Evolutionary conservation across 768 basidiomycete genomes (phyloP).

Genomic region (Paxillus involutus): DNA sequence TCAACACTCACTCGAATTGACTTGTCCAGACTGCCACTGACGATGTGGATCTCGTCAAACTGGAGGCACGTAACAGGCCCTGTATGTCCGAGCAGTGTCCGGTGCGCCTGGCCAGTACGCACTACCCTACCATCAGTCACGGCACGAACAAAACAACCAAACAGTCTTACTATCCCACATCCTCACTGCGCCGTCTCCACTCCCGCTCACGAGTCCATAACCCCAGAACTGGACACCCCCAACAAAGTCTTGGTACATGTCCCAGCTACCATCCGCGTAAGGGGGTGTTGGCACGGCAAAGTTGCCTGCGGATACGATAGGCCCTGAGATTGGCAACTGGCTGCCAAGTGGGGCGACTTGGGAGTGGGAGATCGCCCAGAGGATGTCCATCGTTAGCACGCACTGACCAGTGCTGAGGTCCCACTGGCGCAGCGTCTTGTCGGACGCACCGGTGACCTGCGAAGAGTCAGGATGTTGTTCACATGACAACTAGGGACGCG

Average conservation of each 20-base stretch:
- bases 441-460: constrained; percentile 95
- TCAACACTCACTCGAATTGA: constrained; percentile 69
- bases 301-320: constrained; percentile 54
- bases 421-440: constrained; percentile 99
- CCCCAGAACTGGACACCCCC: constrained; percentile 99
- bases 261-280: constrained; percentile 87
- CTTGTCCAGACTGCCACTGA: constrained; percentile 92
- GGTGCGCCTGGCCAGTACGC: constrained; percentile 96
- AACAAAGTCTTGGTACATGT: constrained; percentile 96
- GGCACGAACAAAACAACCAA: not conserved
- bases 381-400: constrained; percentile 98
- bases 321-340: constrained; percentile 48
- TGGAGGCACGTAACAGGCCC: constrained; percentile 91
- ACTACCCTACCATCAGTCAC: constrained; percentile 46
- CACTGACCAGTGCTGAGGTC: constrained; percentile 97
- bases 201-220: constrained; percentile 94
- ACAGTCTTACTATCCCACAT: constrained; percentile 97
- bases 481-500: not conserved
- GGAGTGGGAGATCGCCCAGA: constrained; percentile 98
- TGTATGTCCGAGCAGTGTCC: constrained; percentile 90
- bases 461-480: constrained; percentile 15
- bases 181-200: constrained; percentile 93
- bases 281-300: constrained; percentile 87
- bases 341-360: constrained; percentile 43
- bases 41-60: constrained; percentile 94